Base-by-base conservation (phyloP, 2,329 filamentous ascomycete genomes). In the Fusarium subtropicale region DNA sequence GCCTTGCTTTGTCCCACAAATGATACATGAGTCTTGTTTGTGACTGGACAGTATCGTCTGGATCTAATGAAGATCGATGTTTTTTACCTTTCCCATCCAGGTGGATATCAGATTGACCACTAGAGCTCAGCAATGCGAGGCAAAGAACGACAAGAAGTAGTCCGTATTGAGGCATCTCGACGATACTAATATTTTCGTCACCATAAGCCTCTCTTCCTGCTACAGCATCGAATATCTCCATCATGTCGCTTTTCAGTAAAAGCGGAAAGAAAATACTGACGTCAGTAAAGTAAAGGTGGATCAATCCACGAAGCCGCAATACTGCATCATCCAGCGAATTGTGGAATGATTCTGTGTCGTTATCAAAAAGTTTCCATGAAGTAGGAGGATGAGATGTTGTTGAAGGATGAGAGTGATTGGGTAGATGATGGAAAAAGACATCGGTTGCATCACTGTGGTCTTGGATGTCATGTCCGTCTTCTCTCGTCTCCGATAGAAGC, bases 181-280 rank as follows among this genome's bases (percentile, higher is more conserved):
- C 16, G 13, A 4, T 3, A 3, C 3, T 1, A 1, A 11, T 15
- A 6, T 6, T 5, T 9, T 50, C n/a, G 0, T 31, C 24, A 33
- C 54, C 53, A 11, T 69, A 44, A 0, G 12, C 3, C 18, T 64
- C 44, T 4, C 4, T n/a, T 7, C 28, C 28, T 6, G 42, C 24
- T 1, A 62, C 8, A 2, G 2, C 12, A 2, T 65, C 22, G 0
- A 71, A 26, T 7, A 47, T 44, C 0, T 46, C 34, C 15, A 58
- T 9, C 22, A 69, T 6, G 30, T 64, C 18, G 2, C 26, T 41
- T 30, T 56, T 22, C 0, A 62, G 55, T 0, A 70, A 11, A 10
- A 70, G 26, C 2, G 67, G 66, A 39, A 74, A 77, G 48, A 76
- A 77, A 1, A 75, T 66, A 13, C 75, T 75, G n/a, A 77, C 66